Percentiles rank a stretch among this genome's conserved stretches.
phyloP scores from a whole-genome alignment of 1,284 basidiomycete genomes.

The Somion occarium region DNA sequence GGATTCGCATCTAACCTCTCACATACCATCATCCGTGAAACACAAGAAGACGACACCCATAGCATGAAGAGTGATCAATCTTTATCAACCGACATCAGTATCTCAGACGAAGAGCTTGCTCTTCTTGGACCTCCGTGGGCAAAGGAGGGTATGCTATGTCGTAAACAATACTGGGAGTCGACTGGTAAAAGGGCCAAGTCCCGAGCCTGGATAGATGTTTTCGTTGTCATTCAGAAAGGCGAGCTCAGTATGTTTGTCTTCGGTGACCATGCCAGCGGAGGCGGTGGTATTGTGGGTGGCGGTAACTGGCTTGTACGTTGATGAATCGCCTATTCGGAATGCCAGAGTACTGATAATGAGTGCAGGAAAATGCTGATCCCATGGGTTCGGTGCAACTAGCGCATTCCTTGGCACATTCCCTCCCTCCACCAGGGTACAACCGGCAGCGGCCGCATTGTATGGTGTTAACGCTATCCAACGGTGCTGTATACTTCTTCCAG shows the following conservation, averaged over 20 bases:
- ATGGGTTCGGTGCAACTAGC: slow-evolving; percentile 81
- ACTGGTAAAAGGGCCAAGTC: slow-evolving; percentile 79
- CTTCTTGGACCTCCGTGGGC: slow-evolving; percentile 96
- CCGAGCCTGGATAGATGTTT: slow-evolving; percentile 89
- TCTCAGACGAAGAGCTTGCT: slow-evolving; percentile 92
- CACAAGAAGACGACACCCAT: slow-evolving; percentile 85
- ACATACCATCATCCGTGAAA: slow-evolving; percentile 93
- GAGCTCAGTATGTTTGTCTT: slow-evolving; percentile 94
- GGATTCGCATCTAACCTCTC: slow-evolving; percentile 96
- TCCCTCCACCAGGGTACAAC: slow-evolving; percentile 92
- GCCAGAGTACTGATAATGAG: slow-evolving; percentile 7
- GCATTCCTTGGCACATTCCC: slow-evolving; percentile 83
- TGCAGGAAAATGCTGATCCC: slow-evolving; percentile 76
- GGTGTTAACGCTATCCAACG: slow-evolving; percentile 86
- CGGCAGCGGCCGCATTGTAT: slow-evolving; percentile 89
- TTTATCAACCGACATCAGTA: slow-evolving; percentile 66
- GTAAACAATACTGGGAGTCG: slow-evolving; percentile 93
- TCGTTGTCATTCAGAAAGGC: slow-evolving; percentile 93
- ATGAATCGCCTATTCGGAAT: slow-evolving; percentile 6
- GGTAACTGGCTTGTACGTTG: slow-evolving; percentile 92
- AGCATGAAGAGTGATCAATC: slow-evolving; percentile 63
- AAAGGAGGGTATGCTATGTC: slow-evolving; percentile 92
- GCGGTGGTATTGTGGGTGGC: slow-evolving; percentile 75
- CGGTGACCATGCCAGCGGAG: slow-evolving; percentile 57
- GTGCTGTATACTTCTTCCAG: slow-evolving; percentile 94